Evolutionary conservation across 257 asterid genomes (phyloP).

Genomic region (Solanum chmielewskii): DNA sequence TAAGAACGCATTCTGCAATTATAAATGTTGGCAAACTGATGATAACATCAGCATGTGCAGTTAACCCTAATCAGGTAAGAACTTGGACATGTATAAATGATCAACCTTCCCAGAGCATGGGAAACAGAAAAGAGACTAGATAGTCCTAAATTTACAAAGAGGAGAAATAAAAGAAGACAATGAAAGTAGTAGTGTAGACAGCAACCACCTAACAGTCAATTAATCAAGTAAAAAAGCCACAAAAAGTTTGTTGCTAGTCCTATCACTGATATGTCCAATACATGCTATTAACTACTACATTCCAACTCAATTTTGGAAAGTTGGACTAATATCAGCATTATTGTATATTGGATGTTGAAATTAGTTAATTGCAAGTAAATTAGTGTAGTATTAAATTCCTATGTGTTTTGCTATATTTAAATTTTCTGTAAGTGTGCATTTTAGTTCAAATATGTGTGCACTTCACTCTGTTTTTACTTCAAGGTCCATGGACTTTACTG

Average conservation of each 20-base stretch:
- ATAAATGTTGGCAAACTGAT: constrained; percentile 99
- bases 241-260: neutral
- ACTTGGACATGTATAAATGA: neutral
- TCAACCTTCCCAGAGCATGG: neutral
- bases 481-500: neutral
- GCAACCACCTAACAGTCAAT: neutral
- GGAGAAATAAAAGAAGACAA: neutral
- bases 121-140: neutral
- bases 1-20: constrained; percentile 99
- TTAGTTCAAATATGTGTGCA: neutral
- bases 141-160: neutral
- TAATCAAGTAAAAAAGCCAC: neutral
- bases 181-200: neutral
- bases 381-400: neutral
- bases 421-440: neutral
- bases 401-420: neutral
- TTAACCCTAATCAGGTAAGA: neutral
- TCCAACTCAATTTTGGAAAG: neutral
- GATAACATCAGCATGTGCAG: constrained; percentile 47
- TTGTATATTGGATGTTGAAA: neutral
- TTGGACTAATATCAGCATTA: neutral
- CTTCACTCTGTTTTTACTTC: neutral
- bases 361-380: neutral
- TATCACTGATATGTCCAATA: neutral
- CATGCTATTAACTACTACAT: neutral